Evolutionary conservation across 2,329 filamentous ascomycete species (phyloP), one percentile per base, ranked within the genome.

Genomic region (Xylariaceae sp.): DNA sequence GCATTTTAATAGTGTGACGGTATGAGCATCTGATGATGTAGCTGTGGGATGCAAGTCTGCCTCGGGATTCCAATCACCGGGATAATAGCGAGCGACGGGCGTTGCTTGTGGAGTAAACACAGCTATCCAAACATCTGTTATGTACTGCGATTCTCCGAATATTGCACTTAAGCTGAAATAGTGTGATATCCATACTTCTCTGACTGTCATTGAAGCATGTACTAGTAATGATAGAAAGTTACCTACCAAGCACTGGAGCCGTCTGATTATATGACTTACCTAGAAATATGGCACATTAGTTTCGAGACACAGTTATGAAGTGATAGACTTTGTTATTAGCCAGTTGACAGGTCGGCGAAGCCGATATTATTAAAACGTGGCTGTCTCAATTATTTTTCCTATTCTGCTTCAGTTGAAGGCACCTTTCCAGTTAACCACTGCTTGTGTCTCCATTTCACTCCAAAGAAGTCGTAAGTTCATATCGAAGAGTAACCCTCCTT

Each of bases 391-490:
- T 55, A 62, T 63, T 24, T 63, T 26, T 55, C 28, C 29, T 49
- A 45, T 58, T 61, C 44, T 43, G 51, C 58, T 48, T 46, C 26
- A 37, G 31, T 40, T 40, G 14, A 56, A 58, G 48, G 45, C 48
- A 45, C 19, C 37, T 28, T 47, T 44, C 24, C 34, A 40, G 45
- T 50, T 51, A 39, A 28, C 45, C 34, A 33, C 23, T 51, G 19
- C 40, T 23, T 19, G 44, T 31, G 40, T 48, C 47, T 53, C 41
- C 49, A 14, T 60, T 49, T 41, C 55, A 52, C 40, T 48, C 54
- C 55, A 58, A 61, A 47, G 40, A 58, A 53, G 40, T 54, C 58
- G 39, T 58, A 50, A 55, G 28, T 61, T n/a, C 54, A 51, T 58
- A 56, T 52, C 41, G 55, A 55, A 46, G 45, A 53, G 43, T 41